Evolutionary conservation across 495 filamentous ascomycete species (phyloP).

Genomic region (Penicillium maclennaniae): DNA sequence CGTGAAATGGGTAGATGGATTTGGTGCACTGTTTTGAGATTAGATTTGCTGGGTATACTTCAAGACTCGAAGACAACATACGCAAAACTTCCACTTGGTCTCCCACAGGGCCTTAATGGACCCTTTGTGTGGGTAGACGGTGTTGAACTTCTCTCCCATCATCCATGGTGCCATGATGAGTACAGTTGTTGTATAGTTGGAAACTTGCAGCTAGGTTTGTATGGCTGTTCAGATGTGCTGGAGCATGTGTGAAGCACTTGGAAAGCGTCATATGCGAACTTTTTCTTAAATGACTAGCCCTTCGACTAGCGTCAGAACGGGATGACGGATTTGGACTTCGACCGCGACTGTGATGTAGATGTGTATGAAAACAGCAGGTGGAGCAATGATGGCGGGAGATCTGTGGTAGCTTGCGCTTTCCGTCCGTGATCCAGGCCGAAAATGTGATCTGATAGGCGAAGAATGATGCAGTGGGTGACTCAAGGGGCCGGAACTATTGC

Average conservation of each 20-base stretch:
- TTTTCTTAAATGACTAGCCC: background rate
- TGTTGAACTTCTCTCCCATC: conserved; percentile 35
- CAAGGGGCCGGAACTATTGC: background rate
- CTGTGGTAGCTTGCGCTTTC: background rate
- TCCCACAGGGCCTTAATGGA: conserved; percentile 73
- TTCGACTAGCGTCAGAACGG: background rate
- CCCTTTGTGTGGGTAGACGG: conserved; percentile 58
- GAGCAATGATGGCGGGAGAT: background rate
- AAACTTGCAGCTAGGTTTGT: background rate
- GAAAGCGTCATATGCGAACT: background rate
- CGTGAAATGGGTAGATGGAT: conserved; percentile 76
- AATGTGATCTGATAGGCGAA: background rate
- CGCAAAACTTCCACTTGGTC: conserved; percentile 72
- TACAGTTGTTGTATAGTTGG: background rate
- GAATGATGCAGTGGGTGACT: background rate
- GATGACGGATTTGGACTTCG: background rate
- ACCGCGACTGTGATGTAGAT: background rate
- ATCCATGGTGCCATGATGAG: conserved; percentile 33
- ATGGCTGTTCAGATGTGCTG: background rate
- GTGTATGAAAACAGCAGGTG: conserved; percentile 16
- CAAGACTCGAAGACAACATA: conserved; percentile 29
- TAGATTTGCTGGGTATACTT: conserved; percentile 6
- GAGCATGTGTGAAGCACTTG: background rate
- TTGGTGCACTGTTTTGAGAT: conserved; percentile 51
- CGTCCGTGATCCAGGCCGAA: background rate